Base-by-base conservation (phyloP, 2,329 filamentous ascomycete genomes). In the Cryphonectria japonica region DNA sequence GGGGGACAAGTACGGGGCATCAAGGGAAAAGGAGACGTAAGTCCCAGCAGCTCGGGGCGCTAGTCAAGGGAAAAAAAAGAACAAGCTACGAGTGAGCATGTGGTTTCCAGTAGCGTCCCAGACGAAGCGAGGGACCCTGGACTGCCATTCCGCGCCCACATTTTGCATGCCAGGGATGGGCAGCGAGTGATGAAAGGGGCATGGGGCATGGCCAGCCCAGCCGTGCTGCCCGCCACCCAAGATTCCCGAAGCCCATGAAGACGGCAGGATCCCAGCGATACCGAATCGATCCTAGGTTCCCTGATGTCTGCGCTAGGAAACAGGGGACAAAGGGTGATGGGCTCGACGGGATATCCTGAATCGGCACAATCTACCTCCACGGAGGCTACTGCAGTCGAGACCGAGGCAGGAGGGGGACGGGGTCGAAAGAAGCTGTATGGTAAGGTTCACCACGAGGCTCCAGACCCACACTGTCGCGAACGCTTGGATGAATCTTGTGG, bases 11-110 rank as follows among this genome's bases (percentile, higher is more conserved):
- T 43, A 61, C 37, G 46, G 67, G 39, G n/a, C 54, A 50, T 43
- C 66, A 34, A 67, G 52, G 43, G 14, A 46, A 60, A 60, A 32
- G 39, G 66, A 22, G 37, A 50, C 43, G 39, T 37, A 67, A 63
- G 67, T 54, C 67, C 67, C 67, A 69, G 67, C 67, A 69, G 59
- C 61, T 41, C 43, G 67, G 62, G 41, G 41, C 67, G 60, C 67
- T 69, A 69, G 50, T 64, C 34, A 57, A 64, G 67, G 59, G 11
- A 8, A 64, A 46, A 54, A 64, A 64, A 29, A 50, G 46, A 41
- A 54, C 29, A 37, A 29, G 46, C 43, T 54, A 54, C 67, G 60
- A 69, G 32, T 54, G 34, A 69, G 67, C 60, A 54, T 54, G 59
- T 63, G 59, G 32, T 59, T 26, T 57, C 60, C 5, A n/a, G 41